phyloP scores from a whole-genome alignment of 768 basidiomycete species.

The Mycena rosella region DNA sequence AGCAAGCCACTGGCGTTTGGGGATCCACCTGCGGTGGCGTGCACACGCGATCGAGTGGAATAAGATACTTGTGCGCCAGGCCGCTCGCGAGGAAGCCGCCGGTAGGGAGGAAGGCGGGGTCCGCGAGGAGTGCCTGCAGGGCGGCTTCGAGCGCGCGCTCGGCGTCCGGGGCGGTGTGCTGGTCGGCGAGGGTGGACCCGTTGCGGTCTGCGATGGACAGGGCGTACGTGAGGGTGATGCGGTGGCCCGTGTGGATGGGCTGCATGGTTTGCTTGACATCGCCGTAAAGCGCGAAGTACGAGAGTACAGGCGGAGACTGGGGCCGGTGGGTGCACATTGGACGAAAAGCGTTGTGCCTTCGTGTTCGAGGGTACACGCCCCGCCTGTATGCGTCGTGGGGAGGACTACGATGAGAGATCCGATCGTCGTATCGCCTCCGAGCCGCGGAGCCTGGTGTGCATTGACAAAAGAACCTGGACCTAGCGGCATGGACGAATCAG shows the following conservation, averaged over 20 bases:
- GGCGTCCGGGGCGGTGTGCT: not conserved
- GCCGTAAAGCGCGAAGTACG: not conserved
- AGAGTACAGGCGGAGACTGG: not conserved
- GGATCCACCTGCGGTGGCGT: too few relatives aligned
- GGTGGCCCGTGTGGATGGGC: not conserved
- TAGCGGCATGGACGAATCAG: not conserved
- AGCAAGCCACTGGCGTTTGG: not conserved
- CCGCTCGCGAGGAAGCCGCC: not conserved
- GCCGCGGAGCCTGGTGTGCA: not conserved
- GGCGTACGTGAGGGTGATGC: not conserved
- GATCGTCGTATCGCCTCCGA: not conserved
- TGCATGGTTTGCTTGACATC: not conserved
- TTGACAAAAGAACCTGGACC: not conserved
- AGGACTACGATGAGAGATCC: not conserved
- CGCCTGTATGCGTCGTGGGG: not conserved
- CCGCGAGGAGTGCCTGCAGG: not conserved
- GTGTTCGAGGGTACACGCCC: not conserved
- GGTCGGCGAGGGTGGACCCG: not conserved
- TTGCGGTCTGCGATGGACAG: not conserved
- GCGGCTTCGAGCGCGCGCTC: not conserved
- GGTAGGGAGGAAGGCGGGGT: not conserved
- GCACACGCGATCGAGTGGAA: not conserved
- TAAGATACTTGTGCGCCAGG: conserved; percentile 43
- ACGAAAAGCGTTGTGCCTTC: not conserved
- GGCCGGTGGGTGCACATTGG: too few relatives aligned